Evolutionary conservation across 805 yeast species (phyloP).

Genomic region (Saccharomycodes ludwigii): DNA sequence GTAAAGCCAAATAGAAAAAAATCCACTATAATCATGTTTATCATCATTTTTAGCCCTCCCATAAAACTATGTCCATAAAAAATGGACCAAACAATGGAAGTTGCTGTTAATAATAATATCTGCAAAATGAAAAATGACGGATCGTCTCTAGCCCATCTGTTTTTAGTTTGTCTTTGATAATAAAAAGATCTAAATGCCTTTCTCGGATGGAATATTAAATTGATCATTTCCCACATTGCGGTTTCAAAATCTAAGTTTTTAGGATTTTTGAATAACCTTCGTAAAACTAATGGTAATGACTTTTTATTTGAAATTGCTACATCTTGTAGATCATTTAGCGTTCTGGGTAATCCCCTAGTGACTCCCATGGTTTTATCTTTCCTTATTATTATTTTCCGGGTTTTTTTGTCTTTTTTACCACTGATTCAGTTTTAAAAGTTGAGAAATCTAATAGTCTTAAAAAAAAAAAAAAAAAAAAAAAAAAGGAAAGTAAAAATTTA

Average conservation of each 20-base stretch:
- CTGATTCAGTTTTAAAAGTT: too few species aligned
- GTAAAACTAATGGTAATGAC: constrained; percentile 24
- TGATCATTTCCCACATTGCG: constrained; percentile 81
- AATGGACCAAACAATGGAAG: constrained; percentile 86
- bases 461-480: too few species aligned
- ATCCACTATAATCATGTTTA: constrained; percentile 79
- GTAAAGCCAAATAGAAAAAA: constrained; percentile 59
- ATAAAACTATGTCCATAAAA: constrained; percentile 56
- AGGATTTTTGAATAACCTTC: constrained; percentile 53
- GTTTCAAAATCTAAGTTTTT: constrained; percentile 77
- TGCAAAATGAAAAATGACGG: constrained; percentile 75
- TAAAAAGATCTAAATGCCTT: constrained; percentile 73
- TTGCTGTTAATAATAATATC: constrained; percentile 48
- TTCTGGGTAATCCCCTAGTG: too few species aligned
- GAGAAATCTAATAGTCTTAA: too few species aligned
- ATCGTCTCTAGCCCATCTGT: constrained; percentile 82
- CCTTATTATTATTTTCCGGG: too few species aligned
- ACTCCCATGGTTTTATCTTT: too few species aligned
- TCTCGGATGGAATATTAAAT: constrained; percentile 61
- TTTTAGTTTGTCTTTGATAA: constrained; percentile 68
- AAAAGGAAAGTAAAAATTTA: too few species aligned
- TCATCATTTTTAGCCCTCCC: constrained; percentile 51
- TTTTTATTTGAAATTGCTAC: too few species aligned
- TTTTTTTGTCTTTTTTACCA: too few species aligned
- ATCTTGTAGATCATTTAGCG: too few species aligned